Evolutionary conservation across 345 rosid species (phyloP).

Genomic region (Sonneratia alba): DNA sequence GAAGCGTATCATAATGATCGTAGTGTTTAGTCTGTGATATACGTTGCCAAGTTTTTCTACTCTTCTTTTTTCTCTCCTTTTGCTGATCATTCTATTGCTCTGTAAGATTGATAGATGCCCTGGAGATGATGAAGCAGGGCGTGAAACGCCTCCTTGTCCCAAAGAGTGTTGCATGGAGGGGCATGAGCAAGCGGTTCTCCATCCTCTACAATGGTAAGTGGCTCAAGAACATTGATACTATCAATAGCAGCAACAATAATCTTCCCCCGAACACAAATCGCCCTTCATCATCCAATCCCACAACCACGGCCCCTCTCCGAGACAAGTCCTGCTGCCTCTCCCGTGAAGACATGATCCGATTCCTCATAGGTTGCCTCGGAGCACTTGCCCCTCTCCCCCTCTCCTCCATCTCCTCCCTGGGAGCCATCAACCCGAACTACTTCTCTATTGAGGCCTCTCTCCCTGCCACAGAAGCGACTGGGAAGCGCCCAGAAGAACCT

Average conservation of each 20-base stretch:
- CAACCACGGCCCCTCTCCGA: constrained; percentile 28
- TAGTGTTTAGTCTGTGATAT: not conserved
- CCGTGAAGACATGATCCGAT: constrained; percentile 84
- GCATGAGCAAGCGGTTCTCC: constrained; percentile 95
- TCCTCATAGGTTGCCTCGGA: constrained; percentile 91
- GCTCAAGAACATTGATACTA: constrained; percentile 66
- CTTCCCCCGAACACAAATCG: constrained; percentile 31
- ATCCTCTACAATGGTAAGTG: constrained; percentile 73
- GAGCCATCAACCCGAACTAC: constrained; percentile 54
- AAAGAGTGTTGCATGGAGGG: constrained; percentile 70
- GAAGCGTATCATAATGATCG: not conserved
- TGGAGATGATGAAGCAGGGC: constrained; percentile 99
- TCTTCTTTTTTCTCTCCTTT: not conserved
- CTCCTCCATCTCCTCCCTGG: constrained; percentile 64
- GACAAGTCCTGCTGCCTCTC: constrained; percentile 95
- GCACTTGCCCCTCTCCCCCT: constrained; percentile 95
- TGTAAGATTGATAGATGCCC: constrained; percentile 77
- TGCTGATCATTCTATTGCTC: constrained; percentile 11
- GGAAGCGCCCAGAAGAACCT: constrained; percentile 53
- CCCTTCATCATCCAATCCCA: constrained; percentile 42
- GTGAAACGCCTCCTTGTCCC: constrained; percentile 83
- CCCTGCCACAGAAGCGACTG: constrained; percentile 59
- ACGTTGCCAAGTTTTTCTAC: too few relatives aligned
- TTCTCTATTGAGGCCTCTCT: constrained; percentile 53
- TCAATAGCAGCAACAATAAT: constrained; percentile 45